Evolutionary conservation across 2,329 filamentous ascomycete genomes (phyloP).

Genomic region (Colletotrichum siamense): DNA sequence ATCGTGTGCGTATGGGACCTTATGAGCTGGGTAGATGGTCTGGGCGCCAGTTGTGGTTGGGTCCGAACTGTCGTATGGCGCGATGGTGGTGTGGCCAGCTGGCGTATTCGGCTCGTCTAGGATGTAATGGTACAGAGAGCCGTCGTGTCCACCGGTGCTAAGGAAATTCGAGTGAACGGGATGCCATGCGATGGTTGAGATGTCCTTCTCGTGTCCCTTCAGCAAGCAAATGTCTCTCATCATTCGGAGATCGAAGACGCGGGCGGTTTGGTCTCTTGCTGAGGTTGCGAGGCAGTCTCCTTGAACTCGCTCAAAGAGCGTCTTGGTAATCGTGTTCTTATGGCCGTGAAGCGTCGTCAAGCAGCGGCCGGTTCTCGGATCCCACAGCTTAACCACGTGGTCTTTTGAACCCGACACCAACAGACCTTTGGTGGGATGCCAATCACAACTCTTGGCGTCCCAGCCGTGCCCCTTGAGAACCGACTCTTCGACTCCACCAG

Average conservation of each 20-base stretch:
- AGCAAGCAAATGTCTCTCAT: conserved; percentile 97
- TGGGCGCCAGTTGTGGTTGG: conserved; percentile 82
- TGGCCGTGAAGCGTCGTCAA: conserved; percentile 94
- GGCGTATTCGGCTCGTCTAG: conserved; percentile 93
- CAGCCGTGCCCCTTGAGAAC: conserved; percentile 92
- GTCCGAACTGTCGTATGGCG: conserved; percentile 86
- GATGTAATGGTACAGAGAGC: conserved; percentile 91
- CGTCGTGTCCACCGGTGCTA: conserved; percentile 89
- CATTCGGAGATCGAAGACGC: conserved; percentile 94
- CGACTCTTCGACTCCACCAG: conserved; percentile 81
- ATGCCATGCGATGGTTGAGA: conserved; percentile 92
- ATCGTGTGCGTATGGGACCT: conserved; percentile 85
- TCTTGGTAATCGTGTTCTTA: conserved; percentile 96
- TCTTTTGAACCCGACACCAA: conserved; percentile 97
- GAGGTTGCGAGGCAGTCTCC: conserved; percentile 89
- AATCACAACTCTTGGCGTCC: conserved; percentile 97
- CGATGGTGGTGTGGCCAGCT: conserved; percentile 72
- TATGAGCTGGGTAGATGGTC: conserved; percentile 91
- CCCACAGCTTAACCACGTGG: conserved; percentile 97
- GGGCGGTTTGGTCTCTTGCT: conserved; percentile 88
- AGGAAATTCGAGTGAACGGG: conserved; percentile 89
- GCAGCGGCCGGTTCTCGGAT: conserved; percentile 88
- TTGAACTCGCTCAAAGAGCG: conserved; percentile 84
- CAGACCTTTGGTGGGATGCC: conserved; percentile 94
- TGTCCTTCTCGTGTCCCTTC: conserved; percentile 94